Evolutionary conservation across 345 rosid genomes (phyloP), one percentile per base, ranked within the genome.

Genomic region (Arabis alpina): DNA sequence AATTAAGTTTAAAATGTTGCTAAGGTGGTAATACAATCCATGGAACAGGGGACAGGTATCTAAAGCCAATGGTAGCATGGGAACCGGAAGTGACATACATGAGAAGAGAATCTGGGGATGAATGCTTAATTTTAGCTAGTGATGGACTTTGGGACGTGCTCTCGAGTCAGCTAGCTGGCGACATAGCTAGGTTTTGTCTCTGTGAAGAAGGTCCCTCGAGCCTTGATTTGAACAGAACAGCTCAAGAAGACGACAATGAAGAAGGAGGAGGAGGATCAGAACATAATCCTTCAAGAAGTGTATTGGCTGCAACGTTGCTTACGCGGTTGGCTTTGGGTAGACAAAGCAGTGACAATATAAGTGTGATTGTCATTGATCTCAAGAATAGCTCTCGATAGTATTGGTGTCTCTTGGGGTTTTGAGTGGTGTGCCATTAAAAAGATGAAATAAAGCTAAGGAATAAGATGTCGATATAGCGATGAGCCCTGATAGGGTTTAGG

Each of bases 141-240:
- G 96, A 89, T 72, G 96, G 92, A 16, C 68, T 92, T 60, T 89
- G 98, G 96, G 96, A 92, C 50, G 92, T 89, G 16, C 51, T 89
- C 56, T 79, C 90, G 2, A 81, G 67, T 8, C 87, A 89, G 24
- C 30, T 87, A 86, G 94, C 89, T 5, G 88, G 96, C 55, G 72
- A 78, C 37, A 78, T 92, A 54, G 85, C 92, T 56, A 61, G 66
- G 6, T 76, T 82, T 41, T 92, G 93, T 81, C 85, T 89, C 25
- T 15, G 61, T 42, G 80, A 70, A 53, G 73, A 54, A 44, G 5
- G 36, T 53, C 42, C 44, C 10, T 34, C 66, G 44, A 50, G 73
- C 1, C 39, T 67, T 36, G 78, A 74, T 37, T 39, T 74, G 39
- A 74, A 74, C 39, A 23, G 10, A 61, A 61, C 8, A 9, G 73